Percentiles rank a stretch among this genome's conserved stretches.
These are phyloP conservation scores for Tylopilus sp. DNA, from an alignment of 768 basidiomycete genomes.

Conservation along the genomic window DNA sequence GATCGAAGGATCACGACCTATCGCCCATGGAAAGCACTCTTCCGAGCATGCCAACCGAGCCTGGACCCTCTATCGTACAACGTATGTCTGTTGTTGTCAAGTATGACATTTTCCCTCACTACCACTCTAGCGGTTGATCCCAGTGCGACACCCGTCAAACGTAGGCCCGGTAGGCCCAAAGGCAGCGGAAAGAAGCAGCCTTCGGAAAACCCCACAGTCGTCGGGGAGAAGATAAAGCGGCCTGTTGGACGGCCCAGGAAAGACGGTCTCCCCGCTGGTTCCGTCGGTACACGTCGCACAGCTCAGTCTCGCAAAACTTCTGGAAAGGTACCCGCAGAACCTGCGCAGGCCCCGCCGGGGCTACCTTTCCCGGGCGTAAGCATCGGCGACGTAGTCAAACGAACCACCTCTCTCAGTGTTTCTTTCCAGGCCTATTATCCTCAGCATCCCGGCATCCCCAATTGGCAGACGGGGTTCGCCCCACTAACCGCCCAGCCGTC, in stretches of 20 bases:
- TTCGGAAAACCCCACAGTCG: constrained; percentile 34
- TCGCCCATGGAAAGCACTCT: constrained; percentile 25
- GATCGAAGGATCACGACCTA: constrained; percentile 16
- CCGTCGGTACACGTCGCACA: constrained; percentile 47
- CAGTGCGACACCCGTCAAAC: constrained; percentile 44
- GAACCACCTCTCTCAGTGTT: not conserved
- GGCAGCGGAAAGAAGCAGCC: constrained; percentile 72
- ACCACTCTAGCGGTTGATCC: constrained; percentile 24
- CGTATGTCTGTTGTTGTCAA: constrained; percentile 9
- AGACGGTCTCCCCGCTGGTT: constrained; percentile 78
- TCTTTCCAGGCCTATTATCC: constrained; percentile 29
- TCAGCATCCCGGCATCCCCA: constrained; percentile 31
- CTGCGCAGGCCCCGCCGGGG: constrained; percentile 23
- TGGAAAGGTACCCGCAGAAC: constrained; percentile 23
- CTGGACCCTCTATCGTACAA: constrained; percentile 27
- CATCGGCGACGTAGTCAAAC: not conserved
- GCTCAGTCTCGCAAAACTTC: constrained; percentile 40
- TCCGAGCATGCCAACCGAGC: constrained; percentile 25
- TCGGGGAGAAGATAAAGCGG: constrained; percentile 60
- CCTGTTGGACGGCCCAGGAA: constrained; percentile 81
- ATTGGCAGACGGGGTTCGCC: constrained; percentile 30
- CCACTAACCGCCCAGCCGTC: constrained; percentile 24
- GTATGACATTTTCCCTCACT: constrained; percentile 5
- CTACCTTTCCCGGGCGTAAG: constrained; percentile 33
- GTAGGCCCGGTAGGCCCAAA: constrained; percentile 73